phyloP scores from a whole-genome alignment of 306 rosid species.

The Sophora flavescens region DNA sequence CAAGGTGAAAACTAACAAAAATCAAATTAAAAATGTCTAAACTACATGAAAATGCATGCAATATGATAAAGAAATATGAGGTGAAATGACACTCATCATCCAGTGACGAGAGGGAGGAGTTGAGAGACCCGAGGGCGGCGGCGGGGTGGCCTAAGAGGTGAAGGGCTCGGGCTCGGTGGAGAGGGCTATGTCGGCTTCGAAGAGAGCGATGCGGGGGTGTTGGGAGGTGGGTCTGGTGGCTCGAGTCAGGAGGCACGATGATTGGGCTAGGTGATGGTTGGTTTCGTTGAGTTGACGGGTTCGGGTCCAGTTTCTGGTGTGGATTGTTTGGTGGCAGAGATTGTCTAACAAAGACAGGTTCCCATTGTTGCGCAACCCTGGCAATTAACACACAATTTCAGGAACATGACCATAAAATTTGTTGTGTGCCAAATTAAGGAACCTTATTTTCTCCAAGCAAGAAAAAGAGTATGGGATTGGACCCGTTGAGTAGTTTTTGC shows the following conservation, averaged over 20 bases:
- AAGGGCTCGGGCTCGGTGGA: conserved; percentile 59
- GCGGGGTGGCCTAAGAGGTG: conserved; percentile 52
- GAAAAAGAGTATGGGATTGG: conserved; percentile 79
- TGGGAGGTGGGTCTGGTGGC: conserved; percentile 58
- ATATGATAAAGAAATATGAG: too few relatives aligned
- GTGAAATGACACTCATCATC: too few relatives aligned
- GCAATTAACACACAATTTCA: conserved; percentile 64
- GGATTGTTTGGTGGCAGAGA: conserved; percentile 47
- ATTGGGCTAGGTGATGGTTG: conserved; percentile 59
- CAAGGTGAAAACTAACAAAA: too few relatives aligned
- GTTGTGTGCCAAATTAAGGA: conserved; percentile 56
- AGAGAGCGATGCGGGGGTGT: conserved; percentile 66
- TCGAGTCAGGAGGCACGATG: conserved; percentile 61
- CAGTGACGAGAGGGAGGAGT: conserved; percentile 60
- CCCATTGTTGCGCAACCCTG: conserved; percentile 36
- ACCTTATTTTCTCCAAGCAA: conserved; percentile 58
- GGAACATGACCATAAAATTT: conserved; percentile 66
- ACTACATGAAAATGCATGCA: too few relatives aligned
- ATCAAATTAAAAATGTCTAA: too few relatives aligned
- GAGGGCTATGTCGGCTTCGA: conserved; percentile 62
- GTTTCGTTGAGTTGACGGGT: conserved; percentile 49
- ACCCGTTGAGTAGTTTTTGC: conserved; percentile 56
- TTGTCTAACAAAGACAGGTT: conserved; percentile 48
- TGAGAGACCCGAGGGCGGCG: conserved; percentile 59
- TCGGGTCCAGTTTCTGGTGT: conserved; percentile 42